Evolutionary conservation across 1,284 basidiomycete species (phyloP).

Genomic region (Sphagnurus paluster): DNA sequence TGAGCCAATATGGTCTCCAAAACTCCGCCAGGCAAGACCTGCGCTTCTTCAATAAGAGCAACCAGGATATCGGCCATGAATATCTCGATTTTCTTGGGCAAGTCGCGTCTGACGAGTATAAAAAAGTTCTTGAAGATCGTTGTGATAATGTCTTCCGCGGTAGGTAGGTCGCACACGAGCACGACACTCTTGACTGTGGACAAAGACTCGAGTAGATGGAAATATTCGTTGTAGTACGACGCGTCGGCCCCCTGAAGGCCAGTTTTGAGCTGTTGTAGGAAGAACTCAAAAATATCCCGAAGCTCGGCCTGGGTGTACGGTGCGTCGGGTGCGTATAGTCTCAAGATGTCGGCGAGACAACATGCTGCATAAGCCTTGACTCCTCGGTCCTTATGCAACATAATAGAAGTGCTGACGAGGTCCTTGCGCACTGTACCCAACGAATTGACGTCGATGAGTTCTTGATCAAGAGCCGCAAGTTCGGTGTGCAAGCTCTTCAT

Average conservation of each 20-base stretch:
- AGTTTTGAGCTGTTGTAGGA: conserved; percentile 79
- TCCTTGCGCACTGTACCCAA: conserved; percentile 75
- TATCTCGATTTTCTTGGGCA: conserved; percentile 88
- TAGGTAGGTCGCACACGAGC: conserved; percentile 88
- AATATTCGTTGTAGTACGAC: conserved; percentile 88
- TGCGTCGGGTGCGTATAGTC: conserved; percentile 95
- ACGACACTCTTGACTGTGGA: conserved; percentile 95
- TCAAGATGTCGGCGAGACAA: conserved; percentile 91
- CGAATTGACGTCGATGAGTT: conserved; percentile 74
- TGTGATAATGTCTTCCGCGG: conserved; percentile 82
- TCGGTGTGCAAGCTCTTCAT: conserved; percentile 81
- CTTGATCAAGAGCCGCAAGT: conserved; percentile 87
- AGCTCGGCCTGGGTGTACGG: conserved; percentile 90
- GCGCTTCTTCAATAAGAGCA: conserved; percentile 87
- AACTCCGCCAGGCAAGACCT: conserved; percentile 73
- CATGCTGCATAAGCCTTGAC: conserved; percentile 94
- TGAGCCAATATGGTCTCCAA: conserved; percentile 84
- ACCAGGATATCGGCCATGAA: conserved; percentile 89
- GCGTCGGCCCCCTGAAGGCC: conserved; percentile 74
- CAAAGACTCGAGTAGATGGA: conserved; percentile 88
- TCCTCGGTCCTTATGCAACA: conserved; percentile 92
- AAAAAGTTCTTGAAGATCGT: conserved; percentile 88
- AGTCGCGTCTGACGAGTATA: conserved; percentile 74
- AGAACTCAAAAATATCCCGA: conserved; percentile 94
- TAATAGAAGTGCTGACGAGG: conserved; percentile 76